Evolutionary conservation across 176 grass and related monocot species (phyloP), one percentile per base, ranked within the genome.

Genomic region (Guadua angustifolia): DNA sequence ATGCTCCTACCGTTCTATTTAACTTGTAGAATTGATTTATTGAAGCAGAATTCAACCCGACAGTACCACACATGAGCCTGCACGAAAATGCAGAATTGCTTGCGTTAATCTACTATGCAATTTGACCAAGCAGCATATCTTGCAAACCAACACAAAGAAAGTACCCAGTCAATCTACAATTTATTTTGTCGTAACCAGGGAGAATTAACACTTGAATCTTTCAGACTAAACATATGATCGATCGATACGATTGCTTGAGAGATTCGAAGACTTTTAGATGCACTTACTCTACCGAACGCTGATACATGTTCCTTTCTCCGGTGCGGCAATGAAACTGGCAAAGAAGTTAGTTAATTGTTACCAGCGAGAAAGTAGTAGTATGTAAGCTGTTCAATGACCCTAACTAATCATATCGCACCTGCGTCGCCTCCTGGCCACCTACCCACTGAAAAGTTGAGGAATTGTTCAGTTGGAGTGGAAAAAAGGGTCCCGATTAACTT

Each of bases 371-470:
- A 80, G 32, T 29, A 29, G 29, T 29, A 29, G 29, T 29, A 29
- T 29, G 29, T 29, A 29, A 29, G 29, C 29, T 29, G 29, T 29
- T 29, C 29, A 29, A 29, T 29, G 29, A 50, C 74, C 40, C 74
- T 86, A 90, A 74, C 88, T 52, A 83, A 79, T 73, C 84, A 79
- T 51, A 52, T 60, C 13, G 7, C 84, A 12, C 67, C 84, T 52
- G 73, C 79, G 73, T 90, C 88, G 60, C 60, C 79, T 90, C 84
- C 79, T 40, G 88, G 42, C 50, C 66, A 90, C 88, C 79, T 74
- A 83, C 73, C 74, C 67, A 36, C 68, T 78, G 84, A 79, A 79
- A 90, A 61, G 8, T 5, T 18, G 79, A 79, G 29, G 29, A 29
- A 83, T 83, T 52, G 84, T 73, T 90, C 68, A 32, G 74, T 19